phyloP scores from a whole-genome alignment of 192 early-diverging fungal species.

The Obelidium mucronatum region DNA sequence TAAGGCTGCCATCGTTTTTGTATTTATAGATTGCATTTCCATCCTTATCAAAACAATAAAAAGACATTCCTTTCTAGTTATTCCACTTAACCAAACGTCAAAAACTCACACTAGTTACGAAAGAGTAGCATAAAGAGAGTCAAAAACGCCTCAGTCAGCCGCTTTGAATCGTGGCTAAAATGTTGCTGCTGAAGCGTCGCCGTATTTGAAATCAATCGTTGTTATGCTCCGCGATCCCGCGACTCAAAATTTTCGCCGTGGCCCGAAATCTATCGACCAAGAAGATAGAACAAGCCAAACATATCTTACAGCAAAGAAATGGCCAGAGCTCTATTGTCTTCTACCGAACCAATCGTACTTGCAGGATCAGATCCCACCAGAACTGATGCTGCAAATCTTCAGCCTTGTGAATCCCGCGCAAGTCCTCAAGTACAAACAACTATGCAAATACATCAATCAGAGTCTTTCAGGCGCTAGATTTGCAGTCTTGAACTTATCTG shows the following conservation, averaged over 20 bases:
- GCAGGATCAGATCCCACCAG: background rate
- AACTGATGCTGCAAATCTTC: background rate
- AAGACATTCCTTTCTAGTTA: too few species aligned
- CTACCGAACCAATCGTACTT: background rate
- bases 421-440: background rate
- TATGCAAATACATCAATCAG: background rate
- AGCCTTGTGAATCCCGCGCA: background rate
- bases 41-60: too few species aligned
- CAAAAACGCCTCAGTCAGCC: too few species aligned
- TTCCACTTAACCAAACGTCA: too few species aligned
- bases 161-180: too few species aligned
- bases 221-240: too few species aligned
- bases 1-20: too few species aligned
- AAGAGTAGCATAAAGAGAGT: too few species aligned
- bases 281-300: background rate
- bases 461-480: background rate
- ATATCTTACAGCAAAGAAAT: background rate
- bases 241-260: background rate
- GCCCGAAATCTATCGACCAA: background rate
- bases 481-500: background rate
- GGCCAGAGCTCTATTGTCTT: background rate
- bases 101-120: too few species aligned
- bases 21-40: too few species aligned
- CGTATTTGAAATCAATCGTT: too few species aligned
- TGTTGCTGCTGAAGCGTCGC: too few species aligned